phyloP scores from a whole-genome alignment of 164 flowering plant species.

The Dillenia turbinata region DNA sequence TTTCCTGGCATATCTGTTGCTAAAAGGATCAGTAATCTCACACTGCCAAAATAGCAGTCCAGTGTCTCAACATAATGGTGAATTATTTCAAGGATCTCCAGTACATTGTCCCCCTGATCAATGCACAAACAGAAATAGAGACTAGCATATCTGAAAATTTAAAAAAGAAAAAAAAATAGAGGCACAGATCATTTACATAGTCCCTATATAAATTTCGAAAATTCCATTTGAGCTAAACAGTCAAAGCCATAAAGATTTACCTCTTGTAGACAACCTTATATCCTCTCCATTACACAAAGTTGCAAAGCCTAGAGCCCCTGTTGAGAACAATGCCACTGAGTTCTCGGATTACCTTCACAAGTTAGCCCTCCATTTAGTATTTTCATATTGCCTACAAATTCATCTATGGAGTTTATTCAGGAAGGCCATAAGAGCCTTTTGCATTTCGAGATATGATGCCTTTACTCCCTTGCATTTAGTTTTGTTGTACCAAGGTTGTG shows the following conservation, averaged over 20 bases:
- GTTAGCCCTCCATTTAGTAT: too few species aligned
- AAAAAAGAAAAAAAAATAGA: too few species aligned
- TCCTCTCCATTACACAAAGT: conserved; percentile 96
- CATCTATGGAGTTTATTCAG: too few species aligned
- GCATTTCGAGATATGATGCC: too few species aligned
- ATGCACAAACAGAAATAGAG: conserved; percentile 96
- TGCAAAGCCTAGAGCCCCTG: conserved; percentile 88
- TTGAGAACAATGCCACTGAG: conserved; percentile 81
- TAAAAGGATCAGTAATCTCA: conserved; percentile 19
- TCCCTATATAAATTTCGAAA: too few species aligned
- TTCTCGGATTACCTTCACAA: conserved; percentile 70
- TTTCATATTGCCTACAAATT: too few species aligned
- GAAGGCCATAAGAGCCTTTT: too few species aligned
- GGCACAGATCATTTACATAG: too few species aligned
- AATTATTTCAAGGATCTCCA: conserved; percentile 81
- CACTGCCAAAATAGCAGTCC: conserved; percentile 95
- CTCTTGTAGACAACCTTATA: conserved; percentile 89
- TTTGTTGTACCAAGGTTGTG: too few species aligned
- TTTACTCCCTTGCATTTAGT: too few species aligned
- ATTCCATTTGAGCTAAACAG: too few species aligned
- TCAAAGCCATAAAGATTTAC: conserved; percentile 19
- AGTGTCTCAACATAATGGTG: conserved; percentile 91
- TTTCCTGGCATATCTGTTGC: neutral
- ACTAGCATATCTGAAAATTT: conserved; percentile 71
- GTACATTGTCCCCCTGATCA: conserved; percentile 77